phyloP scores from a whole-genome alignment of 805 yeast species.

The Wickerhamomyces queroliae region DNA sequence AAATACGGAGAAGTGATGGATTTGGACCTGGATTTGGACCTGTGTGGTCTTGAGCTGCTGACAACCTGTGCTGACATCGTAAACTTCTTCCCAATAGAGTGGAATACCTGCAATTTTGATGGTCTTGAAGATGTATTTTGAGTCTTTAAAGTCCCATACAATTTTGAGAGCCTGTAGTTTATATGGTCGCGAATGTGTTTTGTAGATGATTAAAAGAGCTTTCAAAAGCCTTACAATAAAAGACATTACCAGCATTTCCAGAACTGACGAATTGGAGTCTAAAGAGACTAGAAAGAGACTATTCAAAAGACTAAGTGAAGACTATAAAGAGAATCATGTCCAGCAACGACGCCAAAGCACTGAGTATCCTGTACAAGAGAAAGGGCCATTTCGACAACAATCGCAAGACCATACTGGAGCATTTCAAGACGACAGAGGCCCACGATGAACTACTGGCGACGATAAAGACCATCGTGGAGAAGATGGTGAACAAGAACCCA shows the following conservation, averaged over 20 bases:
- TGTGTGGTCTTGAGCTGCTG: background rate
- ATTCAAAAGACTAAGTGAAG: no score
- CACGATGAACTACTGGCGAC: constrained; percentile 9
- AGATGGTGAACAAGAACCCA: constrained; percentile 15
- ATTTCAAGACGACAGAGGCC: constrained; percentile 13
- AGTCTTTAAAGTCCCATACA: no score
- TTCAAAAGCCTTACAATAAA: no score
- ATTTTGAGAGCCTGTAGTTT: no score
- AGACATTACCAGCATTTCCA: no score
- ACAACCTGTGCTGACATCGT: background rate
- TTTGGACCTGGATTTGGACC: background rate
- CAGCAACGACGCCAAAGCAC: constrained; percentile 5
- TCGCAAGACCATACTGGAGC: constrained; percentile 9
- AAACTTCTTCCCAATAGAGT: no score
- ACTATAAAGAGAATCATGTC: background rate
- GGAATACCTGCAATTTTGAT: no score
- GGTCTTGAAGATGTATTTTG: no score
- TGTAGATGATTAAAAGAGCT: no score
- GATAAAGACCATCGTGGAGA: constrained; percentile 9
- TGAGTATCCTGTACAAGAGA: constrained; percentile 14
- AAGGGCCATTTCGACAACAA: constrained; percentile 16
- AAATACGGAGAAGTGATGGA: background rate
- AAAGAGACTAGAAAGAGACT: no score
- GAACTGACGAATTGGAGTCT: no score
- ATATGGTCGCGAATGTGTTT: no score